Evolutionary conservation across 306 rosid species (phyloP), one percentile per base, ranked within the genome.

Genomic region (Fragaria nilgerrensis): DNA sequence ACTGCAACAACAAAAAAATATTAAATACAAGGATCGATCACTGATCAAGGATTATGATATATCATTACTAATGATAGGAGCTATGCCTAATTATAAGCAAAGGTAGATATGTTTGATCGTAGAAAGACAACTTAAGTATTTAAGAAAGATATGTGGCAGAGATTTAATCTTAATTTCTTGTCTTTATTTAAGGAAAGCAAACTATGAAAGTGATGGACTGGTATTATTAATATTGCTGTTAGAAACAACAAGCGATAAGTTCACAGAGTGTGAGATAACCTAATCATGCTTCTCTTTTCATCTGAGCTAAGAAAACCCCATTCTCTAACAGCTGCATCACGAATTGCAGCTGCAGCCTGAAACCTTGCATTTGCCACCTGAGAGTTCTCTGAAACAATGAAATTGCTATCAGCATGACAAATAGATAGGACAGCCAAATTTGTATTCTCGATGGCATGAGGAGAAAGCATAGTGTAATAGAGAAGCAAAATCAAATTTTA

Each of bases 251-350:
- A 72, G 56, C 20, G 3, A 69, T 41, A 14, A 64, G 62, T 63
- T 63, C 29, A 34, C 64, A 36, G 50, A 36, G 50, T 66, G 4
- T 6, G 66, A 61, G 23, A 59, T 78, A 71, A 94, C 98, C 97
- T 90, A 77, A 92, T 90, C 90, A 94, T 85, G 85, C 75, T 84
- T 87, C 84, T 90, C 83, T 88, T 94, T 75, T 83, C 89, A 83
- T 94, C 92, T 74, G 88, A 72, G 50, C 82, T 79, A 80, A 94
- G 94, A 63, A 84, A 86, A 87, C 86, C 81, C 97, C 98, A 94
- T 87, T 94, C 98, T 82, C 98, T 89, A 63, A 94, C 82, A 73
- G 98, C 98, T 71, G 98, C 98, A 84, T 88, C 92, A 83, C 87
- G 84, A 70, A 94, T 89, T 69, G 98, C 97, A 41, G 87, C 92